Evolutionary conservation across 306 rosid genomes (phyloP).

Genomic region (Vicia sativa): DNA sequence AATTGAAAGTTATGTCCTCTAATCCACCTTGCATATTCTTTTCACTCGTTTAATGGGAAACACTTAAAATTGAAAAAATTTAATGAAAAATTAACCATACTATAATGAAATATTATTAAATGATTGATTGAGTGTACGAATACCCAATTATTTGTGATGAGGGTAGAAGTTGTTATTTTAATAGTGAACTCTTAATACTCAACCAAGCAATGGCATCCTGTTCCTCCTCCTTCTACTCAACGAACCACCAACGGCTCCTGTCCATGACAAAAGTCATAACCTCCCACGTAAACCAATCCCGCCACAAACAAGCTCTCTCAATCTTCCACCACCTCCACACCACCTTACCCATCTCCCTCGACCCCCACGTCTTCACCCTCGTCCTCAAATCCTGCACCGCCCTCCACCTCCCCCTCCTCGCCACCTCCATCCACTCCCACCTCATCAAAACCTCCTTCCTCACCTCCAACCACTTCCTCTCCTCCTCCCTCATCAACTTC

Average conservation of each 20-base stretch:
- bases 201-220: conserved; percentile 43
- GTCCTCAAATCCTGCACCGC: conserved; percentile 77
- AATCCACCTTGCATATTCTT: too few relatives aligned
- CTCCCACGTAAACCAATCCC: conserved; percentile 52
- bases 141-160: too few relatives aligned
- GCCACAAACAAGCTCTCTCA: conserved; percentile 57
- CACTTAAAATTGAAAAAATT: too few relatives aligned
- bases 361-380: conserved; percentile 81
- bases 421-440: conserved; percentile 67
- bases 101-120: too few relatives aligned
- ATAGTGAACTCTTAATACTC: too few relatives aligned
- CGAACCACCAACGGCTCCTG: conserved; percentile 46
- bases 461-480: conserved; percentile 58
- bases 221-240: conserved; percentile 10
- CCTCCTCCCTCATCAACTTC: conserved; percentile 56
- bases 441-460: conserved; percentile 54
- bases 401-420: conserved; percentile 54
- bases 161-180: too few relatives aligned
- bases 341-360: conserved; percentile 52
- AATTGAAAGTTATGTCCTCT: too few relatives aligned
- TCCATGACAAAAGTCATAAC: conserved; percentile 58
- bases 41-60: too few relatives aligned
- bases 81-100: too few relatives aligned
- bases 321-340: conserved; percentile 71
- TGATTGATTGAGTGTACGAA: too few relatives aligned